These are phyloP conservation scores for Aurantiochytrium sp. DNA, from an alignment of 108 stramenopile genomes.

Conservation along the genomic window DNA sequence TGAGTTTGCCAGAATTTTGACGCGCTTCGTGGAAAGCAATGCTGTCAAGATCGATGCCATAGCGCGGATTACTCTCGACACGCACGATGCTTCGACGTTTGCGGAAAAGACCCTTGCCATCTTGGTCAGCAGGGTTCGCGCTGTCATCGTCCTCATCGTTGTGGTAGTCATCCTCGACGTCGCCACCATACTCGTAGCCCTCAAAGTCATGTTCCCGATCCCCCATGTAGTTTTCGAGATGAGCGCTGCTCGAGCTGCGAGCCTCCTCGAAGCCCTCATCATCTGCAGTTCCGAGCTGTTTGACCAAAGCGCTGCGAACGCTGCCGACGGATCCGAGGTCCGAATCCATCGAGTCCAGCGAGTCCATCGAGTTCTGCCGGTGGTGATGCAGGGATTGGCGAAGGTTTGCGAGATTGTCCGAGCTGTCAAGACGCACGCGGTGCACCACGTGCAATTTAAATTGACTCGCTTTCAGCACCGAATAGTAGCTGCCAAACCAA, in stretches of 20 bases:
- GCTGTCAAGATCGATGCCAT: not conserved
- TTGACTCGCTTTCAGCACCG: not conserved
- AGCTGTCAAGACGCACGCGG: not conserved
- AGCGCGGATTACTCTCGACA: not conserved
- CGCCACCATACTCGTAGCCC: not conserved
- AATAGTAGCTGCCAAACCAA: slow-evolving; percentile 9
- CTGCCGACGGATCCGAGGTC: not conserved
- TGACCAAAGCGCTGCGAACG: too few relatives aligned
- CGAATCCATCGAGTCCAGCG: not conserved
- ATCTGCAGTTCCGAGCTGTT: too few relatives aligned
- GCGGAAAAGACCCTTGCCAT: not conserved
- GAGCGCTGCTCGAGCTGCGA: too few relatives aligned
- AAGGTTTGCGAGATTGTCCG: not conserved
- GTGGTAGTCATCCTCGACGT: not conserved
- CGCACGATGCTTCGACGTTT: not conserved
- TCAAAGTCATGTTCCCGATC: not conserved
- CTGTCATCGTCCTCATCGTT: not conserved
- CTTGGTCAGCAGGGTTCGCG: not conserved
- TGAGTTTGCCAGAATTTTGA: not conserved
- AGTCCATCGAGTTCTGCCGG: not conserved
- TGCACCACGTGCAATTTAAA: not conserved
- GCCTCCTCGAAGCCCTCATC: too few relatives aligned
- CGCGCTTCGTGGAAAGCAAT: not conserved
- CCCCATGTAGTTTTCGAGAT: too few relatives aligned
- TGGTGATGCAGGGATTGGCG: not conserved